A percentile compares a stretch with the other conserved stretches of the same genome.
phyloP scores from a whole-genome alignment of 2,329 filamentous ascomycete species.

The Tolypocladium tropicale region DNA sequence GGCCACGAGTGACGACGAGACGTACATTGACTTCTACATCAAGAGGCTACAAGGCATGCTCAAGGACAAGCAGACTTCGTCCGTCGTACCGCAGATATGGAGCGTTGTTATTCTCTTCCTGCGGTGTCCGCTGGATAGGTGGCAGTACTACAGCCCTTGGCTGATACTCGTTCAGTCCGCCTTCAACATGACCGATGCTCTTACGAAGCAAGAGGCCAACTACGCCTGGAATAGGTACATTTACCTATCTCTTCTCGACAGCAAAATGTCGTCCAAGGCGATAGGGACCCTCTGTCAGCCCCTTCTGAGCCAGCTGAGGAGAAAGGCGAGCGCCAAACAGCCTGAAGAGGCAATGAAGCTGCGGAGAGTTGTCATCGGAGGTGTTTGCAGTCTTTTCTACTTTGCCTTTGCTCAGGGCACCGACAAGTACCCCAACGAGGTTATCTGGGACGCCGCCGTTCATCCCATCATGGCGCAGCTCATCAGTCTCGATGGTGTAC shows the following conservation, averaged over 20 bases:
- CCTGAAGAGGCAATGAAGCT: slow-evolving; percentile 40
- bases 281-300: slow-evolving; percentile 49
- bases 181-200: slow-evolving; percentile 67
- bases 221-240: slow-evolving; percentile 79
- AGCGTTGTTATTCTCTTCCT: slow-evolving; percentile 71
- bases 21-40: slow-evolving; percentile 60
- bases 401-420: slow-evolving; percentile 68
- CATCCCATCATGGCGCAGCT: slow-evolving; percentile 50
- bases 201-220: slow-evolving; percentile 67
- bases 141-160: slow-evolving; percentile 67
- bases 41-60: slow-evolving; percentile 59
- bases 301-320: slow-evolving; percentile 56
- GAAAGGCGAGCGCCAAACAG: slow-evolving; percentile 47
- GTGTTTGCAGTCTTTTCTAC: slow-evolving; percentile 73
- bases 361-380: slow-evolving; percentile 48
- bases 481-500: slow-evolving; percentile 27
- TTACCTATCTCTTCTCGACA: slow-evolving; percentile 58
- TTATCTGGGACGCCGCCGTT: slow-evolving; percentile 71
- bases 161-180: slow-evolving; percentile 69
- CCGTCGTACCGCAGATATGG: slow-evolving; percentile 80
- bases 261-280: slow-evolving; percentile 36
- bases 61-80: slow-evolving; percentile 38
- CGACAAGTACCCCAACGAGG: slow-evolving; percentile 55
- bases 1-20: slow-evolving; percentile 37
- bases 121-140: slow-evolving; percentile 53